phyloP scores from a whole-genome alignment of 2,329 filamentous ascomycete species.

The Xylaria sp. region DNA sequence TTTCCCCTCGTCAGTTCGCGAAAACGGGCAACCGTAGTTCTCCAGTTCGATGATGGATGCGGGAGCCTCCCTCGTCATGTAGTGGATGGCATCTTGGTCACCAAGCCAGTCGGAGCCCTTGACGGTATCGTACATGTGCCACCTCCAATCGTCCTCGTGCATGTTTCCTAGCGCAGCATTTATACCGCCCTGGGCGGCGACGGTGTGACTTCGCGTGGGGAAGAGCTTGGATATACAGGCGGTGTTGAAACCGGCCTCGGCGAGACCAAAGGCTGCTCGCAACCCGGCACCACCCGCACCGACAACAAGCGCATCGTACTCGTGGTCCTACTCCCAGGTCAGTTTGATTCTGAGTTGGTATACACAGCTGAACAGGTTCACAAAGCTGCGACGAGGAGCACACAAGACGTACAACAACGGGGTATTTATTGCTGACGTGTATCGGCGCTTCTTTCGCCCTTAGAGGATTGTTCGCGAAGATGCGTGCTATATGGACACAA shows the following conservation, averaged over 20 bases:
- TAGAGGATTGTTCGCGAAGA: conserved; percentile 86
- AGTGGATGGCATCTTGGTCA: conserved; percentile 97
- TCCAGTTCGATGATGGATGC: conserved; percentile 93
- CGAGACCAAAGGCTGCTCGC: conserved; percentile 85
- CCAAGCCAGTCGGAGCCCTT: conserved; percentile 98
- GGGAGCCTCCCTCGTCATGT: conserved; percentile 96
- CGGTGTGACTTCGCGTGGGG: conserved; percentile 86
- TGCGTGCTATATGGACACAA: conserved; percentile 68
- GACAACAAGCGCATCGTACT: conserved; percentile 97
- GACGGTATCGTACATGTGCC: conserved; percentile 99
- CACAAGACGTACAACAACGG: conserved; percentile 79
- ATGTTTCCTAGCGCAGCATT: conserved; percentile 93
- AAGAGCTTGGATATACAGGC: conserved; percentile 90
- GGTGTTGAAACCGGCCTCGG: conserved; percentile 89
- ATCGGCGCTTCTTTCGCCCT: conserved; percentile 93
- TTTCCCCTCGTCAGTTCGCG: conserved; percentile 93
- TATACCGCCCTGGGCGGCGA: conserved; percentile 85
- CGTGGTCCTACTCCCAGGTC: conserved; percentile 76
- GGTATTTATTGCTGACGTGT: conserved; percentile 89
- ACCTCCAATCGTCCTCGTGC: conserved; percentile 98
- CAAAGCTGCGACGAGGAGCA: conserved; percentile 9
- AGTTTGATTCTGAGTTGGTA: conserved; percentile 36
- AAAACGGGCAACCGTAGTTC: conserved; percentile 97
- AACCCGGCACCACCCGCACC: conserved; percentile 85
- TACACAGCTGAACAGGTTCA: conserved; percentile 1